Base-by-base conservation (phyloP, 106 monocot genomes). In the Dioscorea dumetorum region DNA sequence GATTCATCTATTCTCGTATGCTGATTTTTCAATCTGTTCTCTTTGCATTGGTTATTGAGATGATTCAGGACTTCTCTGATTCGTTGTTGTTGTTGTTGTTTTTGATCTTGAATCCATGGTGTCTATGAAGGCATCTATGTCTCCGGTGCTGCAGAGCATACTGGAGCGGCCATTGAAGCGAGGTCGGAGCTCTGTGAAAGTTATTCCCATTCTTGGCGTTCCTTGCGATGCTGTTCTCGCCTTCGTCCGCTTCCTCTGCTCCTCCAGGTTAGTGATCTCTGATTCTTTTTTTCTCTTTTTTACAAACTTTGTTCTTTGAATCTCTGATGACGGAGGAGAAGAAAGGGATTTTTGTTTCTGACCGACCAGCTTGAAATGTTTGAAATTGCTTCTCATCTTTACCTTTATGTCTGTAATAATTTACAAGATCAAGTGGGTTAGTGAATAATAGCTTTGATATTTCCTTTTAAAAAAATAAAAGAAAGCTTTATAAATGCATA, bases 121-220 rank as follows among this genome's bases (percentile, higher is more conserved):
- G 2, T 35, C 23, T 50, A 5, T 61, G 48, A 24, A 91, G 95
- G 85, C 84, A 21, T 76, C 82, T 41, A 81, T 81, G 10, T 95
- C 95, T 8, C 82, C 88, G 54, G 95, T 95, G 68, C 35, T 95
- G 67, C 91, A 91, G 70, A 58, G 48, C 69, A 61, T 85, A 72
- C 69, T 88, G 1, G 73, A 68, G 19, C 22, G 66, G 13, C 74
- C 63, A 22, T 50, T 53, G 20, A 69, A 57, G 67, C 53, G 67
- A 2, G 57, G 41, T 1, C 6, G 41, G 15, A 51, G 22, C 10
- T 62, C 63, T 9, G 67, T 68, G 15, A 74, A 59, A 28, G 53
- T 56, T 11, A 57, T 95, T 18, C 73, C 57, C 12, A 84, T 95
- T 57, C 76, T 76, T n/a, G 95, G 95, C 12, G 91, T 83, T 49